Evolutionary conservation across 495 filamentous ascomycete species (phyloP), one percentile per base, ranked within the genome.

Genomic region (Astrocystis sublimbata): DNA sequence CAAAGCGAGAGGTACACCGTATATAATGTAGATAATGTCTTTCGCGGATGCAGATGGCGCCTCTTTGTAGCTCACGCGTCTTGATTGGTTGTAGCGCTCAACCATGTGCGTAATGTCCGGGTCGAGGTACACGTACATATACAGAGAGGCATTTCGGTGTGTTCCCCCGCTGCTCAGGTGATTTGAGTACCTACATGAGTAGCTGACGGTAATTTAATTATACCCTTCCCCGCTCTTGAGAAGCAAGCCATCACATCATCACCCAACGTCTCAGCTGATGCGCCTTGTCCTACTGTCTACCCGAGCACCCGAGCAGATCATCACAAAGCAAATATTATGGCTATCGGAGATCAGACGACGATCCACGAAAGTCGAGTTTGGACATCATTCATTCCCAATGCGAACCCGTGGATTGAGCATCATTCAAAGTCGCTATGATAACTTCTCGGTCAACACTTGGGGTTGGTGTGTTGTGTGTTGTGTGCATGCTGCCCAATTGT

Each of bases 261-360:
- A 10, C 54, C 28, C n/a, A n/a, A 36, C 46, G 46, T 13, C 38
- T 53, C 58, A 53, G 58, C 58, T 45, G 47, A 61, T 61, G 26
- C 38, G 10, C 21, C 47, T 53, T 33, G 30, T 36, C 13, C 0
- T 47, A 36, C n/a, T n/a, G n/a, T n/a, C n/a, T n/a, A n/a, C n/a
- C n/a, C n/a, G n/a, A n/a, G n/a, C n/a, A n/a, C 40, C 49, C 31
- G 5, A 52, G 31, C 17, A 23, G 23, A 36, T 33, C 9, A 15
- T 10, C 19, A 10, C 3, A 12, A 10, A 45, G 2, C 19, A 45
- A 19, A 17, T 3, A 35, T 33, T 33, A 36, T 36, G 10, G 13
- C 26, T 23, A 52, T n/a, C n/a, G n/a, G n/a, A 23, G 30, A 15
- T 52, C 49, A 36, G n/a, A 31, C 26, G 49, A 52, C 19, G 36